Conservation (phyloP, 495 filamentous ascomycete genomes). For the Podospora sp. region DNA sequence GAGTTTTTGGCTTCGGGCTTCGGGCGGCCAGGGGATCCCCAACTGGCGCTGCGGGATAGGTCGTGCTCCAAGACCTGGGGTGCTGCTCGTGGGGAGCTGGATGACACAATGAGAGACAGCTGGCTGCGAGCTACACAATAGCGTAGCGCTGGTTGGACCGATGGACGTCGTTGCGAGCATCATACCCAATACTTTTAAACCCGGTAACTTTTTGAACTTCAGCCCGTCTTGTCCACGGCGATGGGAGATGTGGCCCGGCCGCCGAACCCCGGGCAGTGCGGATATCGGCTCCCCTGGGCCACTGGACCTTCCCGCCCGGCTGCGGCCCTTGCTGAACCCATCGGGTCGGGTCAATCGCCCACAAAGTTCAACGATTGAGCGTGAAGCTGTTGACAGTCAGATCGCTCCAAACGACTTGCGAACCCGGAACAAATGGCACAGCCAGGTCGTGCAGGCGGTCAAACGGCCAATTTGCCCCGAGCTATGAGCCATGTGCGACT, state of each 20-base stretch:
- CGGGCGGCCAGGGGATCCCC: not conserved
- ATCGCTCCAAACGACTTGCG: not conserved
- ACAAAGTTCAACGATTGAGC: not conserved
- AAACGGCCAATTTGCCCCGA: not conserved
- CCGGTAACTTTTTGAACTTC: too few relatives aligned
- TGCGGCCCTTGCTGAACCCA: not conserved
- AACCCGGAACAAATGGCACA: slow-evolving; percentile 10
- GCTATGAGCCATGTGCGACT: not conserved
- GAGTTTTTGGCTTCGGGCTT: not conserved
- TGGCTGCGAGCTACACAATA: not conserved
- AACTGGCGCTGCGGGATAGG: not conserved
- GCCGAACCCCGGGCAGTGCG: not conserved
- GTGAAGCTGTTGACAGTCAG: not conserved
- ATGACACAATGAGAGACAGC: not conserved
- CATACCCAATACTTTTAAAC: too few relatives aligned
- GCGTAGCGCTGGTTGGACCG: not conserved
- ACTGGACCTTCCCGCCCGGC: slow-evolving; percentile 1
- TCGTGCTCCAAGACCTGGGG: not conserved
- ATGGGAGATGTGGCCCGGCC: slow-evolving; percentile 7
- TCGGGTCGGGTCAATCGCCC: not conserved
- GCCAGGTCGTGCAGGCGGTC: slow-evolving; percentile 1
- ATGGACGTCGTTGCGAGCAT: too few relatives aligned
- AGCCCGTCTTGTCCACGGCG: not conserved
- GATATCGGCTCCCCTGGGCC: not conserved
- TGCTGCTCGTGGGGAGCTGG: not conserved